These are phyloP conservation scores for Chloris gayana DNA, from an alignment of 176 grass and related monocot species.

Conservation along the genomic window DNA sequence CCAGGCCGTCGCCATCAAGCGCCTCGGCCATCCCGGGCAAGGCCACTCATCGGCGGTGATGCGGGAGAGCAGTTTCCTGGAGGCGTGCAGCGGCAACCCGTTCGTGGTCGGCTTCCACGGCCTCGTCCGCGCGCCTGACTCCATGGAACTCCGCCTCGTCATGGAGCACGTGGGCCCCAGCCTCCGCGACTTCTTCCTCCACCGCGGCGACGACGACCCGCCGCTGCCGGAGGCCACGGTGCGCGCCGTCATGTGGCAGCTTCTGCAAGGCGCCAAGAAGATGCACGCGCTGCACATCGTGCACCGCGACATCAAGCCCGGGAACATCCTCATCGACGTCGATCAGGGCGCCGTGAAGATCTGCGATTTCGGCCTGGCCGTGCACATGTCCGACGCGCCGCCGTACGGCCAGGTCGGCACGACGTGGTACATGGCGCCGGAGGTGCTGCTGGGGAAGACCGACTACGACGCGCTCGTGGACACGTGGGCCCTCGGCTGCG, in stretches of 20 bases:
- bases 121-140: background rate
- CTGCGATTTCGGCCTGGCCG: conserved; percentile 44
- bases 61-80: background rate
- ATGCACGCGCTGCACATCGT: conserved; percentile 50
- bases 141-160: too few relatives aligned
- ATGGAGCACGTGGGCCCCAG: too few relatives aligned
- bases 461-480: conserved; percentile 43
- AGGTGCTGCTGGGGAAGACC: conserved; percentile 29
- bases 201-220: too few relatives aligned
- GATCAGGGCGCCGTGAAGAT: conserved; percentile 23
- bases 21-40: background rate
- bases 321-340: conserved; percentile 64
- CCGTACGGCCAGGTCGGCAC: conserved; percentile 29
- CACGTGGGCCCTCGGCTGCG: conserved; percentile 46
- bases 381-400: background rate
- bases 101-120: conserved; percentile 24
- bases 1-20: background rate
- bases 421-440: conserved; percentile 30
- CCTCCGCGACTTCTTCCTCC: too few relatives aligned
- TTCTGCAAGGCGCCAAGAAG: too few relatives aligned
- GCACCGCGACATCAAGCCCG: conserved; percentile 83
- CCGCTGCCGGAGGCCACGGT: conserved; percentile 23
- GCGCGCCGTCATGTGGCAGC: conserved; percentile 30
- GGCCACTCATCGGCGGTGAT: background rate
- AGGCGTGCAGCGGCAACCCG: background rate